phyloP scores from a whole-genome alignment of 352 stramenopile species.

The Pythium volutum region DNA sequence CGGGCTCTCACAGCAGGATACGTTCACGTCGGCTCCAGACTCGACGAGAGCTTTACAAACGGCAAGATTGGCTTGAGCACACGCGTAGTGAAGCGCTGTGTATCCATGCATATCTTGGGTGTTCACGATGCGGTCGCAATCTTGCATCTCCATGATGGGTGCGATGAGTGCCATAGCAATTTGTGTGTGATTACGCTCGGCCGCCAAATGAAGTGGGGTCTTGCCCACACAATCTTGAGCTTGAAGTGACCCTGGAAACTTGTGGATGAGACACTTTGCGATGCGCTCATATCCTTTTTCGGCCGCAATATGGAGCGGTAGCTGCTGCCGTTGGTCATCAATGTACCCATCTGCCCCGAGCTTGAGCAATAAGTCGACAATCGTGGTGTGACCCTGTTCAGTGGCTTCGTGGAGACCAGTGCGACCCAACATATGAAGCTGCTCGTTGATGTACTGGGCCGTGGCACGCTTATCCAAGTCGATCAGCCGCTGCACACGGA shows the following conservation, averaged over 20 bases:
- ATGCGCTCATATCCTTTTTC: constrained; percentile 48
- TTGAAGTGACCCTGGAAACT: constrained; percentile 36
- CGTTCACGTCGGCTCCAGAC: constrained; percentile 25
- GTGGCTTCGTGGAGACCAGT: constrained; percentile 57
- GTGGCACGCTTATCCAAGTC: constrained; percentile 55
- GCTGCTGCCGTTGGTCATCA: constrained; percentile 41
- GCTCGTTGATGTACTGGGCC: constrained; percentile 47
- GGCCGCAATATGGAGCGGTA: constrained; percentile 45
- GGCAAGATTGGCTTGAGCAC: constrained; percentile 29
- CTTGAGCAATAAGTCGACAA: constrained; percentile 59
- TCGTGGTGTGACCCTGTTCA: constrained; percentile 54
- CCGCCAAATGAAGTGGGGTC: constrained; percentile 47
- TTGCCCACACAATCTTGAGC: constrained; percentile 39
- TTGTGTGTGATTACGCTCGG: constrained; percentile 35
- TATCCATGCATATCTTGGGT: constrained; percentile 50
- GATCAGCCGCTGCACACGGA: constrained; percentile 50
- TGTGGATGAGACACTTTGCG: constrained; percentile 40
- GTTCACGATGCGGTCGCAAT: constrained; percentile 25
- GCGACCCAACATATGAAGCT: constrained; percentile 35
- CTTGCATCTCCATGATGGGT: constrained; percentile 19
- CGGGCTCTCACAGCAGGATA: constrained; percentile 32
- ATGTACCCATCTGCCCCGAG: constrained; percentile 51
- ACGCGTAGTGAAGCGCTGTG: constrained; percentile 57
- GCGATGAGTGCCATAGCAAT: constrained; percentile 34
- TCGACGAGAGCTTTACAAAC: constrained; percentile 33